Evolutionary conservation across 352 stramenopile species (phyloP), one percentile per base, ranked within the genome.

Genomic region (Globisporangium nagaii): DNA sequence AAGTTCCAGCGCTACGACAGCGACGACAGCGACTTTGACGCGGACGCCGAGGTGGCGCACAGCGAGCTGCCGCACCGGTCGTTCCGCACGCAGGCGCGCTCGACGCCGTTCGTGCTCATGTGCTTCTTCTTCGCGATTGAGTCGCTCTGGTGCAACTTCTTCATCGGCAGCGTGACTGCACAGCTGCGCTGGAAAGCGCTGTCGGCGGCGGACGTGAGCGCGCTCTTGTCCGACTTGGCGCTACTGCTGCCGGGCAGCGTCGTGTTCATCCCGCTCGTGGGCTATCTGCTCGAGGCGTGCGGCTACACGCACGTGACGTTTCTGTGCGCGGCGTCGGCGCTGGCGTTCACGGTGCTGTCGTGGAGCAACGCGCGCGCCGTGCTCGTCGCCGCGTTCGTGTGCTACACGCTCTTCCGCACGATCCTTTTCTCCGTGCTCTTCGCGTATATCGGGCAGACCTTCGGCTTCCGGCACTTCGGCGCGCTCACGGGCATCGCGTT

Each of bases 391-490:
- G 70, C 69, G 28, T 96, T 95, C 55, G 50, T 76, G 27, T 65
- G 75, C 3, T 95, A 96, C 60, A 71, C 80, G 4, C 69, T 95
- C 28, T 95, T 92, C 56, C 71, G 86, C 40, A 83, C 84, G 45
- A 87, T 90, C 66, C 68, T 95, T 25, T 96, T 89, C 53, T 75
- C 84, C 30, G 65, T 93, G 55, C 69, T 91, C 43, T 95, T 95
- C 58, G 78, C 81, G 42, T 90, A 86, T 27, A 48, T 96, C 20
- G 82, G 82, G 13, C 70, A 88, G 42, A 73, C 67, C 41, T 86
- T 96, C 34, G 86, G 86, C 25, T 95, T 93, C 65, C 73, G 82
- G 50, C 86, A 95, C 63, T 95, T 89, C 62, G 86, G 86, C 13
- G 75, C 88, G 24, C 62, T 95, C 28, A 79, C 75, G 24, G 87